Base-by-base conservation (phyloP, 306 rosid species). In the Cucurbita maxima region DNA sequence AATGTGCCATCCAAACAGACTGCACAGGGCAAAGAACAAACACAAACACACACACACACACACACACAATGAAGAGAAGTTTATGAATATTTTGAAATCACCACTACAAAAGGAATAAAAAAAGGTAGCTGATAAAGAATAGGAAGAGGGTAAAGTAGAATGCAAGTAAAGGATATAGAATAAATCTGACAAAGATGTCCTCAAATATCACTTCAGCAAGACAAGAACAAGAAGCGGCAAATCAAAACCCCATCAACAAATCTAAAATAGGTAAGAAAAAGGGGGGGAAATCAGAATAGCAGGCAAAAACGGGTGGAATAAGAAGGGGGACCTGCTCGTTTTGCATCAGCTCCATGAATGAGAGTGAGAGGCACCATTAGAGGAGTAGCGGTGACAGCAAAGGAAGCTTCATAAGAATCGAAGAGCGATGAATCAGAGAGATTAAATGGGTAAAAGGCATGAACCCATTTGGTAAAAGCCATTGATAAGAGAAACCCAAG, bases 1-100 rank as follows among this genome's bases (percentile, higher is more conserved):
- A 91, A 82, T 25, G 97, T 86, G 77, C 99, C 99, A 84, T 94
- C 99, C 88, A 85, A 81, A 84, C 99, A 94, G 9, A 94, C 97
- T 94, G 87, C 71, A 63, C 5, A 25, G 44, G 5, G 18, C 51
- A 84, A 44, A 57, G 55, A 11, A 16, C 76, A 76, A 76, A 58
- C 14, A 7, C 18, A 4, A 1, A 58, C 30, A 55, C 30, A 55
- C 3, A 37, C 6, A 30, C 41, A 50, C 53, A 55, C 53, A 55
- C 58, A 61, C 12, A 48, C 15, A 48, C 4, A 16, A 5, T 47
- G 37, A 64, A 73, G 36, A 41, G 71, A 15, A 40, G 53, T 64
- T 43, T 41, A 9, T 5, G 43, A 64, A 19, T 13, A 18, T 43
- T 41, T 41, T 18, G 45, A 61, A 61, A 37, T 15, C 16, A 38